Conservation (phyloP, 306 rosid species). For the Cucurbita argyrosperma region DNA sequence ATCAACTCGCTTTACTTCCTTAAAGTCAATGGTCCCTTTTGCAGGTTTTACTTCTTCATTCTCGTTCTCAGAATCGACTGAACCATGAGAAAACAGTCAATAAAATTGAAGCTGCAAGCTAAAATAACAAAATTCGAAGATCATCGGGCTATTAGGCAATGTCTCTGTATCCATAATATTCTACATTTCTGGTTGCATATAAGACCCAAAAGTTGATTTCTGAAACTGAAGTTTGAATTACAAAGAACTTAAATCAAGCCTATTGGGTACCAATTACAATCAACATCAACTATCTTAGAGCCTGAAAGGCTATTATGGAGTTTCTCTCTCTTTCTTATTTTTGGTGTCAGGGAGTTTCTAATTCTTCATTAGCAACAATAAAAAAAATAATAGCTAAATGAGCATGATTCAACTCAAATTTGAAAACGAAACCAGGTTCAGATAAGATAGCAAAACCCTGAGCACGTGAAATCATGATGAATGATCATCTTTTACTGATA, state of each 20-base stretch:
- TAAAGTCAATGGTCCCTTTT: slow-evolving; percentile 54
- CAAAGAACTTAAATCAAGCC: neutral
- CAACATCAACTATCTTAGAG: neutral
- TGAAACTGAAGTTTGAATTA: neutral
- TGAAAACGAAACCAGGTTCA: neutral
- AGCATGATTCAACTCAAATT: neutral
- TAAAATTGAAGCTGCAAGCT: neutral
- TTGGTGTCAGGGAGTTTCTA: neutral
- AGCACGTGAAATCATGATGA: neutral
- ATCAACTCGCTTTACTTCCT: slow-evolving; percentile 70
- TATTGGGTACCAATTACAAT: neutral
- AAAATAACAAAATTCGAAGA: neutral
- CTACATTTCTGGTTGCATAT: neutral
- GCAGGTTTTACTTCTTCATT: slow-evolving; percentile 39
- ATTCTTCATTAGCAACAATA: neutral
- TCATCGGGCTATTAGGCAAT: neutral
- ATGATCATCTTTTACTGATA: neutral
- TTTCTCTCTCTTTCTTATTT: neutral
- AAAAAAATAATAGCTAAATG: neutral
- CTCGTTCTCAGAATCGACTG: slow-evolving; percentile 72
- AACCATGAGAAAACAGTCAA: slow-evolving; percentile 17
- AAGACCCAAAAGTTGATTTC: neutral
- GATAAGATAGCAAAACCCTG: neutral
- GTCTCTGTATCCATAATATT: neutral
- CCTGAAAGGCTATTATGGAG: neutral